Percentiles rank a stretch among this genome's conserved stretches.
These are phyloP conservation scores for Endoconidiophora polonica DNA, from an alignment of 2,329 filamentous ascomycete genomes.

Conservation along the genomic window DNA sequence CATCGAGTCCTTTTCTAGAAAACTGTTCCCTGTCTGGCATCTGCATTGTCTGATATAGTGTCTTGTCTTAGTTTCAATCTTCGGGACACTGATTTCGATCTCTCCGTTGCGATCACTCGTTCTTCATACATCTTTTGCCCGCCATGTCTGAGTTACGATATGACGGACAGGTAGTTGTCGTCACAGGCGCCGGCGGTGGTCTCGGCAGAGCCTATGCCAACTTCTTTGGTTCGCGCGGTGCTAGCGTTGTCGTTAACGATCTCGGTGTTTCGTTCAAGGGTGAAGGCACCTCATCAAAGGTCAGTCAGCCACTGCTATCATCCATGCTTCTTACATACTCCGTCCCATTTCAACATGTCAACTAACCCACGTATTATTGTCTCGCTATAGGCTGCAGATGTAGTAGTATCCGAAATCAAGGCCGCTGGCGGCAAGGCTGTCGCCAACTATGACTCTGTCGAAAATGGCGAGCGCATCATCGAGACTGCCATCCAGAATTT, in stretches of 20 bases:
- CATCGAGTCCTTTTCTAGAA: too few relatives aligned
- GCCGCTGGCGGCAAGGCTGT: constrained; percentile 85
- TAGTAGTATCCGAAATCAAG: constrained; percentile 70
- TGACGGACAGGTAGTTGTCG: constrained; percentile 70
- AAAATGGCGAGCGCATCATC: constrained; percentile 87
- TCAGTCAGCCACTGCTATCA: constrained; percentile 25
- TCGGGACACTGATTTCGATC: too few relatives aligned
- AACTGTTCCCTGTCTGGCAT: too few relatives aligned
- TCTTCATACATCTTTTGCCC: constrained; percentile 6
- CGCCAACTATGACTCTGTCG: constrained; percentile 92
- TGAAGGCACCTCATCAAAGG: constrained; percentile 74
- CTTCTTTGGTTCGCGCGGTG: constrained; percentile 84
- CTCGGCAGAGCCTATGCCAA: constrained; percentile 68
- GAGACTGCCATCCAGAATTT: constrained; percentile 66
- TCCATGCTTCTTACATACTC: not conserved
- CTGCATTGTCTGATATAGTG: too few relatives aligned
- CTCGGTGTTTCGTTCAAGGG: constrained; percentile 86
- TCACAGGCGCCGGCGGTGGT: constrained; percentile 67
- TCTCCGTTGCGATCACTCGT: not conserved
- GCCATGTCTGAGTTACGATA: constrained; percentile 58
- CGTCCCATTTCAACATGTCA: not conserved
- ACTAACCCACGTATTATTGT: not conserved
- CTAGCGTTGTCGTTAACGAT: constrained; percentile 93
- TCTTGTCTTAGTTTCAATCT: too few relatives aligned
- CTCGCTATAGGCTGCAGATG: constrained; percentile 52